These are phyloP conservation scores for Mortierella sp. DNA, from an alignment of 371 early-diverging fungal genomes.

Conservation along the genomic window DNA sequence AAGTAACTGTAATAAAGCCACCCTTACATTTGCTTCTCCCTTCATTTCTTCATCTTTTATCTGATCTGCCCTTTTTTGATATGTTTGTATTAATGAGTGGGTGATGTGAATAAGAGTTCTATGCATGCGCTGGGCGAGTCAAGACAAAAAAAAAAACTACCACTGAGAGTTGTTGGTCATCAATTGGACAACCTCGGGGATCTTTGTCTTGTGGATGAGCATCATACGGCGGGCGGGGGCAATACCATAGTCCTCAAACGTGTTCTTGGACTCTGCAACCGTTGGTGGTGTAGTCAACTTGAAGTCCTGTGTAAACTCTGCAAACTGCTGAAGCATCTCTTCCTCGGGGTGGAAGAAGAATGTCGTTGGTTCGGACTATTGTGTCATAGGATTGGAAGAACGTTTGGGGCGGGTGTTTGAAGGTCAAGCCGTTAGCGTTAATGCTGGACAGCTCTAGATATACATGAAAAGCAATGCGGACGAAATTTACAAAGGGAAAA, in stretches of 20 bases:
- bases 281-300: constrained; percentile 68
- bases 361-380: constrained; percentile 58
- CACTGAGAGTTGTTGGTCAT: constrained; percentile 52
- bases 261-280: constrained; percentile 83
- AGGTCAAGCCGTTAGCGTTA: neutral
- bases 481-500: neutral
- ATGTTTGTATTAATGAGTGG: neutral
- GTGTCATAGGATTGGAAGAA: neutral
- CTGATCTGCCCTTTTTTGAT: too few species aligned
- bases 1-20: too few species aligned
- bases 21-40: too few species aligned
- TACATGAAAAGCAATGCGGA: neutral
- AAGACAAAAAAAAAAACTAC: constrained; percentile 7
- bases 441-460: neutral
- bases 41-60: too few species aligned
- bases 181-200: constrained; percentile 66
- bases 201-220: constrained; percentile 75
- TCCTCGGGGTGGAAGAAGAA: constrained; percentile 94
- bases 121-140: neutral
- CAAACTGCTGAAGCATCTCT: constrained; percentile 84
- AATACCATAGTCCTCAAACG: constrained; percentile 90
- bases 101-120: neutral
- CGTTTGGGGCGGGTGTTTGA: too few species aligned
- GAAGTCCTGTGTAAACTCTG: constrained; percentile 74
- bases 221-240: constrained; percentile 83